Conservation (phyloP, 768 basidiomycete species). For the Hebeloma cylindrosporum region DNA sequence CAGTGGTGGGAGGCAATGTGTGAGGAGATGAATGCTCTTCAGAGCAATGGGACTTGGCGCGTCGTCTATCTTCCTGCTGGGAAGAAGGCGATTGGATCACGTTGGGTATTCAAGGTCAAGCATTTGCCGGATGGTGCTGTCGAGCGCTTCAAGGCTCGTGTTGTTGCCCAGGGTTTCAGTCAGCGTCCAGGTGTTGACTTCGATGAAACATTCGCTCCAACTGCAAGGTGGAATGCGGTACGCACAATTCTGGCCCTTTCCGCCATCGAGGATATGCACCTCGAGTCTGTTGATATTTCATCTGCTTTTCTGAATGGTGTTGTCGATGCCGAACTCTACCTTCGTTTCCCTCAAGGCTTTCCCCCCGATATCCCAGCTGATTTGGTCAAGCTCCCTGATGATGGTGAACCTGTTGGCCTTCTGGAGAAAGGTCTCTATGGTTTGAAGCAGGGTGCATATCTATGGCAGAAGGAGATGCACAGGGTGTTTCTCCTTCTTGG, state of each 20-base stretch:
- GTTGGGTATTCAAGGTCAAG: constrained; percentile 45
- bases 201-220: constrained; percentile 37
- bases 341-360: constrained; percentile 28
- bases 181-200: constrained; percentile 41
- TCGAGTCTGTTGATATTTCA: constrained; percentile 34
- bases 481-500: constrained; percentile 21
- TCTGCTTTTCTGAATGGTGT: constrained; percentile 33
- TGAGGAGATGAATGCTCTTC: constrained; percentile 27
- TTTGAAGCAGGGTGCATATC: constrained; percentile 38
- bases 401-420: constrained; percentile 12
- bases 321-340: constrained; percentile 33
- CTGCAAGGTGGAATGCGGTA: too few species aligned
- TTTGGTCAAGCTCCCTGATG: constrained; percentile 3
- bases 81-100: constrained; percentile 31
- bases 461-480: constrained; percentile 37
- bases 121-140: constrained; percentile 37
- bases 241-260: constrained; percentile 31
- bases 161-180: constrained; percentile 41
- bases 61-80: constrained; percentile 33
- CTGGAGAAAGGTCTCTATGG: constrained; percentile 41
- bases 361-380: constrained; percentile 1
- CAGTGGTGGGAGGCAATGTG: constrained; percentile 29
- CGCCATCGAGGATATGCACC: constrained; percentile 26
- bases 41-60: constrained; percentile 33
- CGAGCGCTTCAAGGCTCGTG: constrained; percentile 37